Evolutionary conservation across 2,329 filamentous ascomycete genomes (phyloP).

Genomic region (Claviceps africana): DNA sequence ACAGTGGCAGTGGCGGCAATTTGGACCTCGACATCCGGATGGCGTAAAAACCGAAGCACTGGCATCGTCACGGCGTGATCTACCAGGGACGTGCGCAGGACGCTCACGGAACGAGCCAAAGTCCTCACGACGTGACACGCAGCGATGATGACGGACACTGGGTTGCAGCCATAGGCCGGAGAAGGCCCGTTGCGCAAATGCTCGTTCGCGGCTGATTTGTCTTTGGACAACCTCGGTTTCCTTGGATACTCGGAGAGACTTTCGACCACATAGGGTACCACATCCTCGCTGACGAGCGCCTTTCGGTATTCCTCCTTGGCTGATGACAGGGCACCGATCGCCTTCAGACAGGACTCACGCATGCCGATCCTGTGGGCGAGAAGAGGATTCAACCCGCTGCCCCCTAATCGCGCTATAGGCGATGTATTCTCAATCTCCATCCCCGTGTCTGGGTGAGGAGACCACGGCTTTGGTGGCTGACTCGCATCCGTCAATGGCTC

Average conservation of each 20-base stretch:
- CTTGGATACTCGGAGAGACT: conserved; percentile 50
- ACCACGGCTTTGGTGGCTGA: conserved; percentile 24
- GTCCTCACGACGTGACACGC: conserved; percentile 73
- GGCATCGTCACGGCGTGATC: conserved; percentile 73
- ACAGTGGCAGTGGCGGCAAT: conserved; percentile 74
- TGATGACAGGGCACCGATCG: conserved; percentile 66
- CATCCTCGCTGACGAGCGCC: conserved; percentile 66
- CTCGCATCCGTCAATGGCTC: conserved; percentile 24
- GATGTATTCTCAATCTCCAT: conserved; percentile 21
- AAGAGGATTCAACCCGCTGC: conserved; percentile 43
- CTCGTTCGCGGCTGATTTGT: conserved; percentile 21
- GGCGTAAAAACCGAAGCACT: conserved; percentile 59
- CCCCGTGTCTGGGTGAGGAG: conserved; percentile 21
- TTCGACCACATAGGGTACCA: conserved; percentile 69
- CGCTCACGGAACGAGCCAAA: conserved; percentile 70
- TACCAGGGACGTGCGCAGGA: conserved; percentile 72
- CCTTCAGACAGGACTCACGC: conserved; percentile 62
- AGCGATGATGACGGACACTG: conserved; percentile 63
- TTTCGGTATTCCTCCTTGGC: conserved; percentile 78
- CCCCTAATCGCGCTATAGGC: conserved; percentile 38
- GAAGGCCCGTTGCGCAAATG: conserved; percentile 15
- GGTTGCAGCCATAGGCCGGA: conserved; percentile 55
- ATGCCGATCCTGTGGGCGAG: conserved; percentile 59
- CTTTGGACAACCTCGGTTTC: conserved; percentile 31
- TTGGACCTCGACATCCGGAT: conserved; percentile 64